Evolutionary conservation across 352 stramenopile species (phyloP).

Genomic region (Pythium brachiatum): DNA sequence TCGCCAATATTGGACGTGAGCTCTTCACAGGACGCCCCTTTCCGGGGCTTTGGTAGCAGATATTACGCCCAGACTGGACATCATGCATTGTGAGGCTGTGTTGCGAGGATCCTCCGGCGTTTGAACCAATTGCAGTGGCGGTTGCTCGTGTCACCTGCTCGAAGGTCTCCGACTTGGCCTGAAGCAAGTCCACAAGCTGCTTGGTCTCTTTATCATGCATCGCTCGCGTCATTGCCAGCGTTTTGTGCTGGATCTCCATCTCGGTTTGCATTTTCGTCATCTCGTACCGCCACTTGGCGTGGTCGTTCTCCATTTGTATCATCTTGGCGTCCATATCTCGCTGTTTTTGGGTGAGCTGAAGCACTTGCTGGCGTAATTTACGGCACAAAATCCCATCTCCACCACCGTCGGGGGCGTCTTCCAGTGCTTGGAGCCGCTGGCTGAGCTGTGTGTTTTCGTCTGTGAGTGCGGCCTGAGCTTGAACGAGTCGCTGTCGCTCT

Average conservation of each 20-base stretch:
- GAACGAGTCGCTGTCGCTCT: constrained; percentile 35
- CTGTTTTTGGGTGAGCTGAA: constrained; percentile 25
- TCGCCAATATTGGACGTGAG: background rate
- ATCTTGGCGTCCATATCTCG: constrained; percentile 27
- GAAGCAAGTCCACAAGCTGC: constrained; percentile 46
- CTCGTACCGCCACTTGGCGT: constrained; percentile 37
- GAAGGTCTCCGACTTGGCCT: constrained; percentile 41
- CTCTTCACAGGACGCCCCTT: constrained; percentile 9
- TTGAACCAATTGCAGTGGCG: background rate
- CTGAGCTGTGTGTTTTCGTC: constrained; percentile 24
- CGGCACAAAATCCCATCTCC: constrained; percentile 53
- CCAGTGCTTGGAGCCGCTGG: constrained; percentile 35
- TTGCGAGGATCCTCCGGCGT: background rate
- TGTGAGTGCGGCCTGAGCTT: constrained; percentile 21
- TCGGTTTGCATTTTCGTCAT: constrained; percentile 31
- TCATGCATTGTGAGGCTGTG: constrained; percentile 32
- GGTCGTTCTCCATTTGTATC: constrained; percentile 29
- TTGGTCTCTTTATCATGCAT: constrained; percentile 75
- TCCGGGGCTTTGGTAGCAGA: constrained; percentile 25
- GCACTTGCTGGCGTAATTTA: constrained; percentile 40
- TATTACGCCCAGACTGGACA: constrained; percentile 35
- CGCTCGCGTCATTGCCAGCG: constrained; percentile 45
- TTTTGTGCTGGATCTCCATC: constrained; percentile 35
- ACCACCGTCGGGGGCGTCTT: constrained; percentile 32
- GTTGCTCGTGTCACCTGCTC: constrained; percentile 33